Percentiles rank a stretch among this genome's conserved stretches.
These are phyloP conservation scores for Psidium friedrichsthalianum DNA, from an alignment of 345 rosid species.

Conservation along the genomic window DNA sequence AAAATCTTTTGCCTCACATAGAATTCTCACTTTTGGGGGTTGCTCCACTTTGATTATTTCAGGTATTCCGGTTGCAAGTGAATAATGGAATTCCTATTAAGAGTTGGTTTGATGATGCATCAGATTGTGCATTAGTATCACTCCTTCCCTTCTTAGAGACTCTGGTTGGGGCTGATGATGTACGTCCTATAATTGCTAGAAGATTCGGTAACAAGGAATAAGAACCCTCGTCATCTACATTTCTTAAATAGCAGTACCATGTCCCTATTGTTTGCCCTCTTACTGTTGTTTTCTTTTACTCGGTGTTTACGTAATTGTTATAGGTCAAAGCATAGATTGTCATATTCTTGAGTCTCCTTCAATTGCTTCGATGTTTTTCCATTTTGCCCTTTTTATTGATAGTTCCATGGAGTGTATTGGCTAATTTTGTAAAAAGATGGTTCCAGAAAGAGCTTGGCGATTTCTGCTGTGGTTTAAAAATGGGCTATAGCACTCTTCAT, in stretches of 20 bases:
- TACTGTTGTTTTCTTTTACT: background rate
- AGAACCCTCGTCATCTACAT: slow-evolving; percentile 2
- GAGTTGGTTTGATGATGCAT: slow-evolving; percentile 96
- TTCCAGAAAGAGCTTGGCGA: background rate
- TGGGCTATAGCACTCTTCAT: background rate
- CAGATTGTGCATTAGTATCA: slow-evolving; percentile 68
- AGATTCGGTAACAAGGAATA: slow-evolving; percentile 75
- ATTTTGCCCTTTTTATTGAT: background rate
- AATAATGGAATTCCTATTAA: slow-evolving; percentile 94
- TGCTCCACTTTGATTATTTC: background rate
- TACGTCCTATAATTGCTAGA: slow-evolving; percentile 88
- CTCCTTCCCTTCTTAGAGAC: slow-evolving; percentile 92
- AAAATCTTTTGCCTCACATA: background rate
- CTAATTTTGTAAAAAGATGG: background rate
- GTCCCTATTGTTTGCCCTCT: background rate
- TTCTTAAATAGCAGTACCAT: background rate
- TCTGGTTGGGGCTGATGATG: slow-evolving; percentile 82
- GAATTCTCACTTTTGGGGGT: background rate
- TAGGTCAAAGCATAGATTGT: background rate
- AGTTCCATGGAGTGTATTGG: background rate
- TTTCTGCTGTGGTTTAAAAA: background rate
- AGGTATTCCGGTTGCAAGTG: slow-evolving; percentile 67
- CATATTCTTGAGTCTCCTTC: background rate
- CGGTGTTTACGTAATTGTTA: background rate
- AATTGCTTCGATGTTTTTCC: background rate